Conservation (phyloP, 2,329 filamentous ascomycete genomes). For the Aspergillus floridensis region DNA sequence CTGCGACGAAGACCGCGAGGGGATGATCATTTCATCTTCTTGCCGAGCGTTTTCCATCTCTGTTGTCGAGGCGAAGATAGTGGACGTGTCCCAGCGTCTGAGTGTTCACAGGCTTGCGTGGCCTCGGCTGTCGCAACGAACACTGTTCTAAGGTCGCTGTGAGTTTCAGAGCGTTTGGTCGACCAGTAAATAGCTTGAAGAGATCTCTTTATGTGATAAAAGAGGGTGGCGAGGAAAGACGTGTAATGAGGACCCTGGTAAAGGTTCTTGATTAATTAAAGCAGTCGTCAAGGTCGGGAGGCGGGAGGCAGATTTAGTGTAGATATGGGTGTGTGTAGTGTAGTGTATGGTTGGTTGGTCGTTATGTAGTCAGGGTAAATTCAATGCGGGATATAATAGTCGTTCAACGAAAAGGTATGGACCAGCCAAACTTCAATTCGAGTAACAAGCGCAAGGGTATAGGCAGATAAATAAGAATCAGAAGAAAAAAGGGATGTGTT, state of each 20-base stretch:
- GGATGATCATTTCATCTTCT: not conserved
- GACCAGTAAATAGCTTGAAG: not conserved
- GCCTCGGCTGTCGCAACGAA: not conserved
- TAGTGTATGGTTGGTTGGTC: not conserved
- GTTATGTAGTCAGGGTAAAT: too few relatives aligned
- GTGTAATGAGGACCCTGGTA: not conserved
- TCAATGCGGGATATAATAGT: not conserved
- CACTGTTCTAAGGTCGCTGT: too few relatives aligned
- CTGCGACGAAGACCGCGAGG: slow-evolving; percentile 12
- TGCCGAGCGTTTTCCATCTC: slow-evolving; percentile 6
- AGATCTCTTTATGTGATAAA: too few relatives aligned
- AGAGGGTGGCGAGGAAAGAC: not conserved
- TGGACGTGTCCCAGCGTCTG: not conserved
- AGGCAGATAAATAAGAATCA: not conserved
- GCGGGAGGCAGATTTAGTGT: not conserved
- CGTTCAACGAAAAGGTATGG: not conserved
- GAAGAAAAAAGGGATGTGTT: not conserved
- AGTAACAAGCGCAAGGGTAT: not conserved
- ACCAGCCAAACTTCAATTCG: not conserved
- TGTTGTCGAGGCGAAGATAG: not conserved
- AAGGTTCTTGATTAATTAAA: not conserved
- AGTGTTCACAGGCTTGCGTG: slow-evolving; percentile 1
- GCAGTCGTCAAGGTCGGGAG: not conserved
- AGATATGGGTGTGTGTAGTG: not conserved
- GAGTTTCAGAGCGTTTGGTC: not conserved